Base-by-base conservation (phyloP, 129 eudicot genomes). In the Logfia minima region DNA sequence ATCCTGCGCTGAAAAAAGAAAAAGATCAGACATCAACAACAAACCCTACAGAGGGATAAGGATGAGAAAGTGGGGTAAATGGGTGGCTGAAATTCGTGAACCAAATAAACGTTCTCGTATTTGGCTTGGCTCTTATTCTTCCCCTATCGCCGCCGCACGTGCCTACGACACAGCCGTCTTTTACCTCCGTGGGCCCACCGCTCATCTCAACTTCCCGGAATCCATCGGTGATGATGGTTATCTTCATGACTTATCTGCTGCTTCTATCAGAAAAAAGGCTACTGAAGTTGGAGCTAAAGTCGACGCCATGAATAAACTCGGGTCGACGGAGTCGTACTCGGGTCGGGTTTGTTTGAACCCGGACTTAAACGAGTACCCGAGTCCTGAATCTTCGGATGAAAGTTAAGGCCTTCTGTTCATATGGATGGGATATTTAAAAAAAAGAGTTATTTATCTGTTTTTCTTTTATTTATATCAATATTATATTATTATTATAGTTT, bases 1-100 rank as follows among this genome's bases (percentile, higher is more conserved):
- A 11, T 80, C 84, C 35, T 66, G 64, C 35, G 85, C 76, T 21
- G 83, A 79, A 24, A 87, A 81, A 61, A 76, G 85, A 66, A 85
- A 81, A 61, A 87, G 85, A 10, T 63, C 51, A 4, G 85, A 85
- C 59, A 76, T 78, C 26, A 77, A 76, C 26, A 77, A 76, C 77
- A 92, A 92, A 70, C 96, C 91, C 65, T 92, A 90, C 82, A 75
- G 96, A 78, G 98, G 98, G 32, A 92, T 92, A 78, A 76, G 98
- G 87, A 89, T 89, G 96, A 84, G 98, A 45, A 92, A 92, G 93
- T 92, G 96, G 98, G 98, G 98, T 6, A 92, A 92, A 77, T 92
- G 98, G 98, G 98, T 92, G 34, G 98, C 98, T n/a, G 98, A 92
- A 70, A 90, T 92, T 39, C 81, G 98, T 52, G 98, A 90, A 69